phyloP scores from a whole-genome alignment of 202 grass and related monocot genomes.

The Elaeis oleifera region DNA sequence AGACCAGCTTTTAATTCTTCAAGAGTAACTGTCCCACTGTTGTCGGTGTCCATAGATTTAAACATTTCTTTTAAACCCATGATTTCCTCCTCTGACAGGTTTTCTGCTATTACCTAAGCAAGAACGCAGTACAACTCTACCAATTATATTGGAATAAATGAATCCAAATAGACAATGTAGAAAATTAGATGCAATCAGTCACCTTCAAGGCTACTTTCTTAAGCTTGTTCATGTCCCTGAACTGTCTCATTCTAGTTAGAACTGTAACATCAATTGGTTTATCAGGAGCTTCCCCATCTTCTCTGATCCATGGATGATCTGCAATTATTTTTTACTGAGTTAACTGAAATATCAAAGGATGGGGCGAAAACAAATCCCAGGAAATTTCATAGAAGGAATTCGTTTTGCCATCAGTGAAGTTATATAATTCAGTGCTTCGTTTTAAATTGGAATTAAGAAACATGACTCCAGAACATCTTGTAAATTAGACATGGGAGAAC shows the following conservation, averaged over 20 bases:
- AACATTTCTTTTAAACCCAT: conserved; percentile 13
- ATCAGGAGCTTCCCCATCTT: conserved; percentile 12
- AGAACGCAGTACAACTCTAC: background rate
- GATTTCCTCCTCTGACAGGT: conserved; percentile 10
- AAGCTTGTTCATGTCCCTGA: conserved; percentile 11
- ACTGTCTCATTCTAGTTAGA: conserved; percentile 12
- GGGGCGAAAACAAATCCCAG: too few relatives aligned
- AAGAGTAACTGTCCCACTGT: conserved; percentile 11
- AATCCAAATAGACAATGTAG: too few relatives aligned
- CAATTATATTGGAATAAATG: background rate
- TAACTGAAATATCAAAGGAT: conserved; percentile 1
- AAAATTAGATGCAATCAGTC: background rate
- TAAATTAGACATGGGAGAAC: too few relatives aligned
- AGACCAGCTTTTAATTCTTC: conserved; percentile 8
- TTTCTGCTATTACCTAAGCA: conserved; percentile 9
- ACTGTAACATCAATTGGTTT: conserved; percentile 9
- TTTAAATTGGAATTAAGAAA: too few relatives aligned
- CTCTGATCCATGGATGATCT: conserved; percentile 16
- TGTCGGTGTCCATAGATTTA: conserved; percentile 5
- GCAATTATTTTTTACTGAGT: conserved; percentile 4
- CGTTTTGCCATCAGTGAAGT: too few relatives aligned
- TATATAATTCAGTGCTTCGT: too few relatives aligned
- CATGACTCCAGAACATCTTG: too few relatives aligned
- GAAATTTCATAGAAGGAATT: too few relatives aligned
- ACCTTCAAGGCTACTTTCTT: conserved; percentile 16